phyloP scores from a whole-genome alignment of 2,329 filamentous ascomycete species.

The Sporothrix schenckii region DNA sequence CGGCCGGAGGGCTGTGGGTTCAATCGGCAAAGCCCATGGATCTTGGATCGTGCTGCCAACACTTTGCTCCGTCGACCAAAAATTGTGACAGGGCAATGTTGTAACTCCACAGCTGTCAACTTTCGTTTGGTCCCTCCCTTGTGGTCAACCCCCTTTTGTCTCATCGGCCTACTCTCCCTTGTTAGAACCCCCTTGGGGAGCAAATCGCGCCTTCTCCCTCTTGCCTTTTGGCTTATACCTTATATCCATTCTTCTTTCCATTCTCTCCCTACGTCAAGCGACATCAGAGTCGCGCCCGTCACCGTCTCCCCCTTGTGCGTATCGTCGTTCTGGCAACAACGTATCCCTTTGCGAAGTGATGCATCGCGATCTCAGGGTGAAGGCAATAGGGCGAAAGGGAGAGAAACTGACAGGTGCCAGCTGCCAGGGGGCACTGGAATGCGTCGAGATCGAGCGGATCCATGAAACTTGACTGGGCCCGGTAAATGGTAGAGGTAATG shows the following conservation, averaged over 20 bases:
- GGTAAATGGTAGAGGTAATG: background rate
- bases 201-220: background rate
- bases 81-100: background rate
- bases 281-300: too few species aligned
- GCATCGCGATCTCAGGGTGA: background rate
- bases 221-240: background rate
- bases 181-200: too few species aligned
- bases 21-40: too few species aligned
- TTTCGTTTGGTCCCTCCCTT: conserved; percentile 3
- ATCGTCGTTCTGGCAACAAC: conserved; percentile 17
- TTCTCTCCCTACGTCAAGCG: conserved; percentile 12
- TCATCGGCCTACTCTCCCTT: background rate
- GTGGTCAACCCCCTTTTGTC: background rate
- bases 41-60: background rate
- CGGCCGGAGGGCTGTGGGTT: background rate
- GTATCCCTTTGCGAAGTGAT: background rate
- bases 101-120: background rate
- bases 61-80: background rate
- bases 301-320: background rate
- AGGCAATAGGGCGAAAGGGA: background rate
- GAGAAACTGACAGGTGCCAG: background rate
- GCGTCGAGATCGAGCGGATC: background rate
- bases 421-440: background rate
- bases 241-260: background rate
- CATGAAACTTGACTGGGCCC: background rate